Evolutionary conservation across 2,329 filamentous ascomycete species (phyloP).

Genomic region (Microthyrium microscopicum): DNA sequence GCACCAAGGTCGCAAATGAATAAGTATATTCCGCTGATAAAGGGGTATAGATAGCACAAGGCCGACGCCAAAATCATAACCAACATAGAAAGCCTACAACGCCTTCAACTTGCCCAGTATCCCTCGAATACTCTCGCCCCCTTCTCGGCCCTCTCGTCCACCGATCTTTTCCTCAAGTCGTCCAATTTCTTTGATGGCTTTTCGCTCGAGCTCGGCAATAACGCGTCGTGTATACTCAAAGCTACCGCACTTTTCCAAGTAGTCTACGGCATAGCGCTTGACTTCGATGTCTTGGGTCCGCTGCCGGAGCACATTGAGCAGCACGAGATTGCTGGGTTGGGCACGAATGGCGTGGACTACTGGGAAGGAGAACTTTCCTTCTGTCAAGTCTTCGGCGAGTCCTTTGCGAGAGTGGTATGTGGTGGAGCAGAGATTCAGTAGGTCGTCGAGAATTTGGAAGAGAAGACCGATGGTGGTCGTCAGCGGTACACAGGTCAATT

Average conservation of each 20-base stretch:
- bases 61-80: too few relatives aligned
- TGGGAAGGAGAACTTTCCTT: constrained; percentile 93
- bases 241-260: constrained; percentile 80
- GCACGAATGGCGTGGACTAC: constrained; percentile 84
- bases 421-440: constrained; percentile 56
- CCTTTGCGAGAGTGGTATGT: constrained; percentile 77
- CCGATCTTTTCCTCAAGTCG: constrained; percentile 19
- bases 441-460: constrained; percentile 88
- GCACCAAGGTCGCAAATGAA: too few relatives aligned
- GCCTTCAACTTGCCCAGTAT: constrained; percentile 25
- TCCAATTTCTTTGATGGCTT: constrained; percentile 27
- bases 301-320: constrained; percentile 86
- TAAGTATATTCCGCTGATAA: too few relatives aligned
- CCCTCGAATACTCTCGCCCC: constrained; percentile 21
- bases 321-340: constrained; percentile 55
- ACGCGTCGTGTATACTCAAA: constrained; percentile 68
- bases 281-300: constrained; percentile 75
- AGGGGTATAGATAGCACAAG: too few relatives aligned
- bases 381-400: constrained; percentile 84
- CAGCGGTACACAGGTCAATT: constrained; percentile 58
- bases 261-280: constrained; percentile 76
- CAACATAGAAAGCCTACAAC: not conserved
- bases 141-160: constrained; percentile 14
- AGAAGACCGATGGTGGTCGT: constrained; percentile 73
- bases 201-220: constrained; percentile 26